Base-by-base conservation (phyloP, 2,329 filamentous ascomycete genomes). In the Alternaria sp. region DNA sequence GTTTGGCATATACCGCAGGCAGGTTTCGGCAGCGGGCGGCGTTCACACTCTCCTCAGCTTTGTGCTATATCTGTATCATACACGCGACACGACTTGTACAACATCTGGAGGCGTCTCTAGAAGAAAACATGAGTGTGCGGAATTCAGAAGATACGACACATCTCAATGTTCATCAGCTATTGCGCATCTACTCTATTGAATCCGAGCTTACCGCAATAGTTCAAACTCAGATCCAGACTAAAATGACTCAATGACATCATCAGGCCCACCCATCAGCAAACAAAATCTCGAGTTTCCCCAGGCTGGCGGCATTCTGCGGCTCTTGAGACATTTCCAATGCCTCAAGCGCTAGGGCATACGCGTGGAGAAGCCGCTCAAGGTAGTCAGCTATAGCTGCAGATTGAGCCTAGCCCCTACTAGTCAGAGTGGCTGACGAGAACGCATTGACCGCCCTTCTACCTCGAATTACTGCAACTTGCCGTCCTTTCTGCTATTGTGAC, bases 31-130 rank as follows among this genome's bases (percentile, higher is more conserved):
- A 59, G 72, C 73, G 72, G 68, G 67, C 64, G 73, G 72, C 72
- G 72, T 76, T 76, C 63, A 67, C 70, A 76, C 72, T 75, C 73
- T 74, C 66, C 73, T 75, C 73, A 73, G 67, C 72, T 73, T 65
- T 75, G 71, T 73, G 67, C 65, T 70, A 74, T 72, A 75, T 65
- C 65, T 74, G 71, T 76, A 73, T 67, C 65, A 75, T 75, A 76
- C 54, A 54, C 56, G 52, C 65, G 62, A 64, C 65, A 67, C 65
- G 69, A 69, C 66, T 60, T 75, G 70, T 74, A 75, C 66, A 68
- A 70, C 65, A 70, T 72, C 68, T 69, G 60, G 64, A 53, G 66
- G 64, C 51, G 60, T 66, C 66, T 63, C 62, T 62, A 64, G 57
- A 61, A 8, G 50, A 46, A 64, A 53, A 54, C 54, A 65, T 61